phyloP scores from a whole-genome alignment of 148 eudicot species.

The Rhododendron mucronatum region DNA sequence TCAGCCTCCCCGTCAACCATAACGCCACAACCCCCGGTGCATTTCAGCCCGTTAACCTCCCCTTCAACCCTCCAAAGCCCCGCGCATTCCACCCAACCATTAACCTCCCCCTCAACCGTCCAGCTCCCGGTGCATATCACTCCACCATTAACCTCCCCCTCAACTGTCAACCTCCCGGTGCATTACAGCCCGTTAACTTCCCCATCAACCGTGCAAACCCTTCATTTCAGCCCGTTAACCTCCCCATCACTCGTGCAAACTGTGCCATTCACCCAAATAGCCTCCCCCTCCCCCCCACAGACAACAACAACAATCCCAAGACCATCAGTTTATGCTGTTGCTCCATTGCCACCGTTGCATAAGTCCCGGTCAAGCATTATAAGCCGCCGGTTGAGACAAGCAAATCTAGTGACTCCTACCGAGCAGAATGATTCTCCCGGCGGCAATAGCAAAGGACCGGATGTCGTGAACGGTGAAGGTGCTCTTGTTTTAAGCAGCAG shows the following conservation, averaged over 20 bases:
- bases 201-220: constrained; percentile 4
- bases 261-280: not conserved
- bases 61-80: not conserved
- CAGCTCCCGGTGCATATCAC: not conserved
- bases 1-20: not conserved
- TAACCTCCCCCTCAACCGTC: not conserved
- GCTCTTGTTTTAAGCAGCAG: constrained; percentile 43
- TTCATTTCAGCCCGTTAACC: not conserved
- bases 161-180: constrained; percentile 13
- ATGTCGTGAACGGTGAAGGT: constrained; percentile 32
- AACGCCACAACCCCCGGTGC: constrained; percentile 2
- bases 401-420: constrained; percentile 17
- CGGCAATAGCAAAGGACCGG: constrained; percentile 31
- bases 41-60: constrained; percentile 21
- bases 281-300: not conserved
- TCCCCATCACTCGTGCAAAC: not conserved
- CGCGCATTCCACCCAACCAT: not conserved
- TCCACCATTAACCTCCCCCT: constrained; percentile 14
- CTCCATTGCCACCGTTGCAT: constrained; percentile 29
- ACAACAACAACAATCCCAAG: constrained; percentile 16
- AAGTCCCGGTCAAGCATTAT: constrained; percentile 15
- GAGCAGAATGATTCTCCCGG: constrained; percentile 35
- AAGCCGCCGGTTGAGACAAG: constrained; percentile 22
- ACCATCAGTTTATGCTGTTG: constrained; percentile 21
- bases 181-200: constrained; percentile 24